Base-by-base conservation (phyloP, 2,329 filamentous ascomycete genomes). In the Sporothrix luriei region DNA sequence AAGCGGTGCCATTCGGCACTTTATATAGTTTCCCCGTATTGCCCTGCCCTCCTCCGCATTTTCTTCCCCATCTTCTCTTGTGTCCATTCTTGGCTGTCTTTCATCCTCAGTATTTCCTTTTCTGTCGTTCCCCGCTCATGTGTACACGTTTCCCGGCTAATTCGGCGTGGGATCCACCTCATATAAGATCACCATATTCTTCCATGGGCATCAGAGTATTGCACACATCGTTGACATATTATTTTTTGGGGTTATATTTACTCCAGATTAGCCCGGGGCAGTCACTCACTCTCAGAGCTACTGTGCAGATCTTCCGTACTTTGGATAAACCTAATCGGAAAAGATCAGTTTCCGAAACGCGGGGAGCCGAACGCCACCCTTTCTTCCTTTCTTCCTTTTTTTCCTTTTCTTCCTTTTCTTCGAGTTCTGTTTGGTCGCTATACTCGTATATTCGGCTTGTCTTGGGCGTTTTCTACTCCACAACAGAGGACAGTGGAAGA, bases 311-410 rank as follows among this genome's bases (percentile, higher is more conserved):
- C 62, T 54, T 67, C 51, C 65, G 65, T 67, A 57, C 49, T 57
- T 57, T 67, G 65, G 65, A 57, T 57, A 67, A 67, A 67, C 33
- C 65, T 16, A 33, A 57, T 26, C 51, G 19, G 65, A 43, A 40
- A 24, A 64, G 10, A 19, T 40, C n/a, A 46, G n/a, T 62, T 21
- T 62, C 40, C 59, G 40, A 11, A 64, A 48, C 43, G 59, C 59
- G 59, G 61, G 43, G 61, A 48, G 43, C 61, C 43, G 61, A 51
- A 46, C 43, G 46, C 61, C 61, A 33, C 40, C 19, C 19, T 48
- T n/a, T 48, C 16, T 48, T 48, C 43, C 43, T 14, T 48, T 48
- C 46, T 33, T 54, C 51, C 19, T 24, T 24, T 6, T n/a, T 5
- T 11, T 51, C 16, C 21, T 21, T 51, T 51, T 52, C n/a, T 10